phyloP scores from a whole-genome alignment of 139 green algal genomes.

The Marvania coccoides region DNA sequence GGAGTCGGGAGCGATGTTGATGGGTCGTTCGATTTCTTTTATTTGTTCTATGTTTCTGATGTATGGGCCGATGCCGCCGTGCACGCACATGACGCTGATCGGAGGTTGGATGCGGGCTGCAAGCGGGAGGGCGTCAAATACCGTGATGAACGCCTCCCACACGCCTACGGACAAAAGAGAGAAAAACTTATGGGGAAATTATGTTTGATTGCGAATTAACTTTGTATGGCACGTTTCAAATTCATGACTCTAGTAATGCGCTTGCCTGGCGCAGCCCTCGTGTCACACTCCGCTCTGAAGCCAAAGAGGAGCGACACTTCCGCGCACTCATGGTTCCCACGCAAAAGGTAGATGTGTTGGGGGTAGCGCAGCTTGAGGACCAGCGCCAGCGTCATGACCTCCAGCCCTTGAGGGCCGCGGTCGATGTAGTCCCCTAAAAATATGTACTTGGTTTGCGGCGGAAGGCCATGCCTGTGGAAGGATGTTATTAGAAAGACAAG shows the following conservation, averaged over 20 bases:
- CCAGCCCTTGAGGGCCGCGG: constrained; percentile 72
- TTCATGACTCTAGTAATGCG: too few relatives aligned
- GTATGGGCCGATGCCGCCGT: constrained; percentile 50
- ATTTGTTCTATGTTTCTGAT: constrained; percentile 2
- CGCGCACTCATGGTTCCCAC: constrained; percentile 65
- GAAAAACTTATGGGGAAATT: too few relatives aligned
- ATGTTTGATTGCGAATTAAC: too few relatives aligned
- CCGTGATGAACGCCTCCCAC: constrained; percentile 15
- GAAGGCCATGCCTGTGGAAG: neutral
- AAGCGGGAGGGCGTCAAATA: constrained; percentile 61
- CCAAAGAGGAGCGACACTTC: constrained; percentile 15
- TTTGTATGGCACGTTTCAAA: too few relatives aligned
- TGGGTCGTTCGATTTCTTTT: constrained; percentile 3
- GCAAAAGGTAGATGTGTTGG: constrained; percentile 29
- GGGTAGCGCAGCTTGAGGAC: constrained; percentile 16
- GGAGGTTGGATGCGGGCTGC: constrained; percentile 44
- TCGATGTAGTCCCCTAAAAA: constrained; percentile 60
- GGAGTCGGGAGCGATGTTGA: neutral
- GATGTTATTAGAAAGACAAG: too few relatives aligned
- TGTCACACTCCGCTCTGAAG: constrained; percentile 19
- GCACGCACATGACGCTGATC: constrained; percentile 56
- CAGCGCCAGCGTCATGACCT: constrained; percentile 62
- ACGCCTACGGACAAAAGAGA: neutral
- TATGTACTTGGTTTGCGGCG: constrained; percentile 2
- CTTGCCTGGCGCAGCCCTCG: too few relatives aligned